Percentiles rank a stretch among this genome's conserved stretches.
Conservation (phyloP, 345 rosid genomes). For the Nasturtium officinale region DNA sequence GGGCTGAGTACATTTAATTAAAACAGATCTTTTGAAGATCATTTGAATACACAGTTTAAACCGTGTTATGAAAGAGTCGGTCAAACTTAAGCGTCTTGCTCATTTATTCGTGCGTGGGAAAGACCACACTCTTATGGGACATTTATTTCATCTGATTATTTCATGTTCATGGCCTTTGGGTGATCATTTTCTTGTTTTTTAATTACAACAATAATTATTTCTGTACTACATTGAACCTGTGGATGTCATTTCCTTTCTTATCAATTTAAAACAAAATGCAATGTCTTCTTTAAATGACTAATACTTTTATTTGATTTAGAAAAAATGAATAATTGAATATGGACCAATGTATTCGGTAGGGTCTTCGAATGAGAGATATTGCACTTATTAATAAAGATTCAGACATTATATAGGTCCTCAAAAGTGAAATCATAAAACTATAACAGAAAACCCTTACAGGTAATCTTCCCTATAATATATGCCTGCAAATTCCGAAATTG, state of each 20-base stretch:
- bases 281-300: not conserved
- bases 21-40: not conserved
- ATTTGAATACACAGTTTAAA: not conserved
- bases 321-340: conserved; percentile 9
- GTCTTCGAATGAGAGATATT: conserved; percentile 23
- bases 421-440: conserved; percentile 24
- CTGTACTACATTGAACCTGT: not conserved
- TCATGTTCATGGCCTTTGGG: not conserved
- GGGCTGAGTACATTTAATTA: not conserved
- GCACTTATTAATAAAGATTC: conserved; percentile 28
- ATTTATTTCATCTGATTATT: not conserved
- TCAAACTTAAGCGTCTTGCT: not conserved
- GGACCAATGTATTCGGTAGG: conserved; percentile 21
- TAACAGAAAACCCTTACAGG: conserved; percentile 13
- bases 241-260: not conserved
- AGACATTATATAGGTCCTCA: conserved; percentile 35
- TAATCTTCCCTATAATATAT: conserved; percentile 3
- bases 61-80: not conserved
- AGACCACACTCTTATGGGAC: too few species aligned
- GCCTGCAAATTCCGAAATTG: conserved; percentile 13
- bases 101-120: conserved; percentile 21
- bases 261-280: not conserved
- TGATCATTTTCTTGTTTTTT: not conserved
- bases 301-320: not conserved
- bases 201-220: too few species aligned